A percentile compares a stretch with the other conserved stretches of the same genome.
Conservation (phyloP, 768 basidiomycete genomes). For the Jaapia argillacea region DNA sequence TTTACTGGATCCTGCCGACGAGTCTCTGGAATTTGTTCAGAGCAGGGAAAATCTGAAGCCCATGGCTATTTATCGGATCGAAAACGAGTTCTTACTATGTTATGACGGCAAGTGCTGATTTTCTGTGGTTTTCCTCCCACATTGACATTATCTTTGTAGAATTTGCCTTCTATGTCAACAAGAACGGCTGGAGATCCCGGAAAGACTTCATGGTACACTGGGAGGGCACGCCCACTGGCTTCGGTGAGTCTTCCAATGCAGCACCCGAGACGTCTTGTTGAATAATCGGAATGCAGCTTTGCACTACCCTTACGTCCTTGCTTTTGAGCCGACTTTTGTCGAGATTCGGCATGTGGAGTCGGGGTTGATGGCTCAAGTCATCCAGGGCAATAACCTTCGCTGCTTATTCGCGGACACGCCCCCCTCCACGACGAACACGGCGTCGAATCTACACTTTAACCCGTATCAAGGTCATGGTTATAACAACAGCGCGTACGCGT, state of each 20-base stretch:
- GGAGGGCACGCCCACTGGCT: conserved; percentile 91
- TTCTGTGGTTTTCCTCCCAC: not conserved
- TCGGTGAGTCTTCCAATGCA: conserved; percentile 51
- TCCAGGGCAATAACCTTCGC: conserved; percentile 84
- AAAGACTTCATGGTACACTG: conserved; percentile 93
- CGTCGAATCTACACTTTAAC: conserved; percentile 27
- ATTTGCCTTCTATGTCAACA: conserved; percentile 98
- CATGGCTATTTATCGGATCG: conserved; percentile 94
- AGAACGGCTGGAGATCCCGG: conserved; percentile 85
- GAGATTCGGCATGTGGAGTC: conserved; percentile 95
- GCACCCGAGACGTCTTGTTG: not conserved
- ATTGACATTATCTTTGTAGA: conserved; percentile 35
- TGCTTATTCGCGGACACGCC: conserved; percentile 92
- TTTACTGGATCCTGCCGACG: conserved; percentile 85
- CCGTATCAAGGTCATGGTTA: conserved; percentile 21
- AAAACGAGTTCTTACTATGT: conserved; percentile 93
- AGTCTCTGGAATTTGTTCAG: conserved; percentile 86
- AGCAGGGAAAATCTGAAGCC: conserved; percentile 79
- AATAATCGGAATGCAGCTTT: conserved; percentile 49
- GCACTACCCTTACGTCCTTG: conserved; percentile 93
- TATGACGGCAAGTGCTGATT: conserved; percentile 71
- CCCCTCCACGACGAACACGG: conserved; percentile 65
- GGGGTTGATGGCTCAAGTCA: conserved; percentile 87
- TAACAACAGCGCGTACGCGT: conserved; percentile 4
- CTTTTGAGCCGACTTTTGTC: conserved; percentile 93